Evolutionary conservation across 257 asterid genomes (phyloP), one percentile per base, ranked within the genome.

Genomic region (Ocimum tenuiflorum): DNA sequence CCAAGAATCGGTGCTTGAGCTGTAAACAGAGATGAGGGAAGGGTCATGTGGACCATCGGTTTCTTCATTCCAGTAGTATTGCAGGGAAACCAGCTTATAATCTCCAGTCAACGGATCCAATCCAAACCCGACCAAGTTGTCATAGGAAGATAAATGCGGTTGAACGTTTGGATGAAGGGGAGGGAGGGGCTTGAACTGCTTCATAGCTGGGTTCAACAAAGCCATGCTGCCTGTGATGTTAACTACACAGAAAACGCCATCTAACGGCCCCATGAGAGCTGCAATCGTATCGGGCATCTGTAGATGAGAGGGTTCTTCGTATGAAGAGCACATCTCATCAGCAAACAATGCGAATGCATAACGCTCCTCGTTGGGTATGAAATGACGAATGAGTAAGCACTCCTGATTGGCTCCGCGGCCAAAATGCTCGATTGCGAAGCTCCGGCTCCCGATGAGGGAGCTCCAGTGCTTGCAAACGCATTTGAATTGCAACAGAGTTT

Each of bases 111-210:
- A n/a, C n/a, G n/a, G n/a, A n/a, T n/a, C n/a, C n/a, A n/a, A 43
- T 11, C 89, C 89, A 19, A 83, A 74, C 35, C 84, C 89, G 3
- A 71, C 56, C 58, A 63, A 24, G 48, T 71, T 70, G 22, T 65
- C 73, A 29, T 65, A 50, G 9, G 66, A 33, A 31, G 58, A 29
- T 11, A 79, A 39, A 49, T 22, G 63, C 9, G 72, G 81, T 4
- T 45, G 50, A 15, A 55, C 29, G n/a, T 43, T 7, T 9, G 80
- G 75, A 45, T 46, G 52, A 18, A 48, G 43, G 0, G 45, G 19
- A 1, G 81, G 77, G n/a, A n/a, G n/a, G n/a, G n/a, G n/a, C n/a
- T n/a, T n/a, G n/a, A n/a, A n/a, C n/a, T n/a, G n/a, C n/a, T n/a
- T n/a, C n/a, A n/a, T n/a, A n/a, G n/a, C n/a, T n/a, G n/a, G n/a